Evolutionary conservation across 2,329 filamentous ascomycete genomes (phyloP).

Genomic region (Neofusicoccum kwambonambiense): DNA sequence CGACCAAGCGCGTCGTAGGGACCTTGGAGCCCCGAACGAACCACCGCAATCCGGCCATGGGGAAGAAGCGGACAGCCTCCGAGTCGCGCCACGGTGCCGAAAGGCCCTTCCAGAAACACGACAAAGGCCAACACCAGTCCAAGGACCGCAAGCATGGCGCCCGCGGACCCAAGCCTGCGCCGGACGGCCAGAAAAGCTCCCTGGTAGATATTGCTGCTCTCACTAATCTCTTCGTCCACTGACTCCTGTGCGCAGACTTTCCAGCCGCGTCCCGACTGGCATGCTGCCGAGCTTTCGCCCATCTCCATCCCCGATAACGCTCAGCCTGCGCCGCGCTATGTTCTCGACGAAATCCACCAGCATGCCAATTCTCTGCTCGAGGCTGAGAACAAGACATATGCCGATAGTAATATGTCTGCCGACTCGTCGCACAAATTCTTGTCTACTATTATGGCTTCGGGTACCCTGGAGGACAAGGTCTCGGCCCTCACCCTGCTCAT

Average conservation of each 20-base stretch:
- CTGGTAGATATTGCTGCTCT: conserved; percentile 28
- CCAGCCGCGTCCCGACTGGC: conserved; percentile 66
- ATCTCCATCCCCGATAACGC: conserved; percentile 49
- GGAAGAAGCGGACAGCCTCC: conserved; percentile 35
- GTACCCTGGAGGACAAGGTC: conserved; percentile 94
- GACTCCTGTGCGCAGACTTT: conserved; percentile 47
- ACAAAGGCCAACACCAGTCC: conserved; percentile 6
- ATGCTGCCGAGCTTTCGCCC: conserved; percentile 56
- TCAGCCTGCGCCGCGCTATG: conserved; percentile 48
- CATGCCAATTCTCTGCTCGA: conserved; percentile 76
- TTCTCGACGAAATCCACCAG: conserved; percentile 60
- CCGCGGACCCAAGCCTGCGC: conserved; percentile 43
- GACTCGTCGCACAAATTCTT: conserved; percentile 94
- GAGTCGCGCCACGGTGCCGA: conserved; percentile 23
- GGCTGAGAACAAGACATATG: conserved; percentile 73
- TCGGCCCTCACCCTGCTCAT: conserved; percentile 91
- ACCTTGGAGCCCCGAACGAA: not conserved
- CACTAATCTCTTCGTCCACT: not conserved
- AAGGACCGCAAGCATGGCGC: not conserved
- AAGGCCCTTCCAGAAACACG: conserved; percentile 22
- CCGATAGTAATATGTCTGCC: conserved; percentile 66
- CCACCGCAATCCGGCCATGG: conserved; percentile 26
- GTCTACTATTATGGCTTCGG: conserved; percentile 93
- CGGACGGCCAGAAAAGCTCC: conserved; percentile 27
- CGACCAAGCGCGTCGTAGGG: conserved; percentile 1